Evolutionary conservation across 73 alveolate genomes (phyloP), one percentile per base, ranked within the genome.

Genomic region (Stentor coeruleus): DNA sequence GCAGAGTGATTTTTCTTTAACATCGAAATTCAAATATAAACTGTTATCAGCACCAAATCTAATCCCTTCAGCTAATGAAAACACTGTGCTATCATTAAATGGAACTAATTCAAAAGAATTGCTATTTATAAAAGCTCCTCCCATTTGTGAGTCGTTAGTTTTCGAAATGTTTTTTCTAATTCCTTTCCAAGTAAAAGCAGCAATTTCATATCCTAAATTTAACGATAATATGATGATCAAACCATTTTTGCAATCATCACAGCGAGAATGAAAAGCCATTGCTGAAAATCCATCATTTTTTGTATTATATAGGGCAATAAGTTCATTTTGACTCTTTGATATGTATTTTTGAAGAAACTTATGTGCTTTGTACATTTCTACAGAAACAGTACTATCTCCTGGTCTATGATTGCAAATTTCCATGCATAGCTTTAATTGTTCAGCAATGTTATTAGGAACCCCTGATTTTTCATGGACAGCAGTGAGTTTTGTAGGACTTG

Each of bases 171-270:
- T 31, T 57, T 57, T 57, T 57, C 73, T 57, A 31, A 57, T 57
- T 31, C 73, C 73, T 57, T 57, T 57, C 28, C 73, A 57, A 20
- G 73, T 20, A n/a, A n/a, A 57, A 57, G 73, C 73, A 57, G 73
- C 73, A 57, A 57, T 57, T 57, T 57, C 73, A 57, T 57, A 57
- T n/a, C 73, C 73, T 57, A 57, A 57, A 20, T n/a, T 20, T 57
- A 57, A 31, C 15, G 73, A 20, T 20, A 57, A 20, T 1, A 57
- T 57, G 35, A 57, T 57, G 2, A 57, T 57, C 0, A 57, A 20
- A 20, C 73, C 73, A 20, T 31, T 31, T 57, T 57, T 57, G 2
- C 73, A 20, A 31, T 57, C 73, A 57, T 57, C 73, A 57, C 73
- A 57, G 15, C 28, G 15, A 20, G 35, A 20, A 31, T 57, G 73